Conservation (phyloP, 1,284 basidiomycete genomes). For the Coniophora puteana region DNA sequence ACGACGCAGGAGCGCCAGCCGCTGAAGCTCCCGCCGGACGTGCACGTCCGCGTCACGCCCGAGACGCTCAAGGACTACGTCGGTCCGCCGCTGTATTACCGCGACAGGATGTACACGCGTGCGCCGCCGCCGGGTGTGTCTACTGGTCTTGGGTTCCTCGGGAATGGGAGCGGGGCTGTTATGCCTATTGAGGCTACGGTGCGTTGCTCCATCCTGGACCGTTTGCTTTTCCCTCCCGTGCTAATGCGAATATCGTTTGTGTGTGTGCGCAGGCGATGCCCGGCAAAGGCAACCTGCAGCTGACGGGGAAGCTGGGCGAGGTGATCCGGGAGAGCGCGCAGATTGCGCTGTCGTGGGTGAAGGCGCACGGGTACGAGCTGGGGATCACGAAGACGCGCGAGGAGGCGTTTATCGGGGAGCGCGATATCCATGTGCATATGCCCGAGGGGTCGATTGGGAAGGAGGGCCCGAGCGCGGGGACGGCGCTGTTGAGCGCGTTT, state of each 20-base stretch:
- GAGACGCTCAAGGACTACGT: conserved; percentile 96
- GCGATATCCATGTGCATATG: conserved; percentile 93
- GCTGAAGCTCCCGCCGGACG: conserved; percentile 74
- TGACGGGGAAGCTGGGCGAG: conserved; percentile 97
- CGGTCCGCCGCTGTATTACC: conserved; percentile 93
- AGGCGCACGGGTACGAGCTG: conserved; percentile 83
- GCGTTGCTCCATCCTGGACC: conserved; percentile 23
- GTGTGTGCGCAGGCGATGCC: conserved; percentile 71
- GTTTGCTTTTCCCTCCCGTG: not conserved
- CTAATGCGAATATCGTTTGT: not conserved
- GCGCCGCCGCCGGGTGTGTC: conserved; percentile 89
- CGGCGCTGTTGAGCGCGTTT: conserved; percentile 88
- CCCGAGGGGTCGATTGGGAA: conserved; percentile 97
- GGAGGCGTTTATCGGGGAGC: conserved; percentile 79
- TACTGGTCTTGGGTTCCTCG: conserved; percentile 92
- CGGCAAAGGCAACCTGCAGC: conserved; percentile 83
- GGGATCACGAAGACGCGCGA: conserved; percentile 76
- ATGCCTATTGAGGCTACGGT: conserved; percentile 97
- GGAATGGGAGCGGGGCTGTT: conserved; percentile 93
- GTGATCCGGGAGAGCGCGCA: conserved; percentile 96
- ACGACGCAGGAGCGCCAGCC: conserved; percentile 83
- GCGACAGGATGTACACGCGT: conserved; percentile 86
- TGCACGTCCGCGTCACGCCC: conserved; percentile 80
- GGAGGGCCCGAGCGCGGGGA: conserved; percentile 96
- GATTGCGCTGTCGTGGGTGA: conserved; percentile 92